Percentiles rank a stretch among this genome's conserved stretches.
phyloP scores from a whole-genome alignment of 805 yeast genomes.

The Candida taoyuanica region DNA sequence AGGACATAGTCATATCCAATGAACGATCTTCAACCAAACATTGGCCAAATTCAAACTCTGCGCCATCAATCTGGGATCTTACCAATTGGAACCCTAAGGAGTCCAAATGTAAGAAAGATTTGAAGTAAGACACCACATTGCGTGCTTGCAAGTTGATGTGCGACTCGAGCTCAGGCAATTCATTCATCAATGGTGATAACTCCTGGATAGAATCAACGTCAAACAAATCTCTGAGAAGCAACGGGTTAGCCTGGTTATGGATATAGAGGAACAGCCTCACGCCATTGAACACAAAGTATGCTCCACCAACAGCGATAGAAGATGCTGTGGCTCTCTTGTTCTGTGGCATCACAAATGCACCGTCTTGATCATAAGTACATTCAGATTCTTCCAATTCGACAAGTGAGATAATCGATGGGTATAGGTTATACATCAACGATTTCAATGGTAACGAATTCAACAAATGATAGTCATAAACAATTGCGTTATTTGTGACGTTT shows the following conservation, averaged over 20 bases:
- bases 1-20: slow-evolving; percentile 48
- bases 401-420: slow-evolving; percentile 74
- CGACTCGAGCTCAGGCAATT: slow-evolving; percentile 67
- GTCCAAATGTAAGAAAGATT: slow-evolving; percentile 33
- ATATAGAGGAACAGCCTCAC: slow-evolving; percentile 55
- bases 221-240: slow-evolving; percentile 68
- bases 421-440: slow-evolving; percentile 57
- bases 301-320: slow-evolving; percentile 59
- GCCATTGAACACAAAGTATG: slow-evolving; percentile 74
- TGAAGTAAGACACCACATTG: slow-evolving; percentile 56
- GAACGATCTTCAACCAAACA: slow-evolving; percentile 70
- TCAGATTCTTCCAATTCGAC: slow-evolving; percentile 62
- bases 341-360: slow-evolving; percentile 44
- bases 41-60: slow-evolving; percentile 41
- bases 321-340: slow-evolving; percentile 41
- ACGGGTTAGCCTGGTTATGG: slow-evolving; percentile 61
- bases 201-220: slow-evolving; percentile 43
- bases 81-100: slow-evolving; percentile 53
- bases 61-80: slow-evolving; percentile 59
- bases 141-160: slow-evolving; percentile 65
- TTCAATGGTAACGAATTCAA: slow-evolving; percentile 53
- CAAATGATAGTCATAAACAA: slow-evolving; percentile 48
- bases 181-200: slow-evolving; percentile 33
- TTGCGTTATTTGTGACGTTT: slow-evolving; percentile 50
- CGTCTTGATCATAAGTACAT: slow-evolving; percentile 41